Evolutionary conservation across 2,329 filamentous ascomycete genomes (phyloP).

Genomic region (Cladosporium sp.): DNA sequence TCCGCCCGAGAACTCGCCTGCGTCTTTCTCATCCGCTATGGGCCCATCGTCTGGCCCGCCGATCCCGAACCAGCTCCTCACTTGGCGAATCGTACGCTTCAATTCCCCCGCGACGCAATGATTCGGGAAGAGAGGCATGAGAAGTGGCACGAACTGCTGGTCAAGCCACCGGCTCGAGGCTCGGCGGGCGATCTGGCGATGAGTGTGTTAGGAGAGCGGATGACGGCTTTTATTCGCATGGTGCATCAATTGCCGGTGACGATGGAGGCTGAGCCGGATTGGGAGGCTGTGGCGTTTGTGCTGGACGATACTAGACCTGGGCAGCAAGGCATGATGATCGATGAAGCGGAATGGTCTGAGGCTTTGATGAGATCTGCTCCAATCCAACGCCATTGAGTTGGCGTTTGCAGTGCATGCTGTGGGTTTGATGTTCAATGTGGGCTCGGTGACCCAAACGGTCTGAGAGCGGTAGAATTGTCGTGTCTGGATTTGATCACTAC

Average conservation of each 20-base stretch:
- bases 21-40: constrained; percentile 1
- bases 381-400: neutral
- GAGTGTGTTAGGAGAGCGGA: neutral
- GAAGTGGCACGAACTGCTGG: neutral
- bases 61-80: neutral
- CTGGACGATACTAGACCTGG: neutral
- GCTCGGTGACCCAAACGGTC: no score
- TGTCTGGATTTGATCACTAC: neutral
- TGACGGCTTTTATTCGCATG: neutral
- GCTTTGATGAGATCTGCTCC: neutral
- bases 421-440: neutral
- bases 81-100: neutral
- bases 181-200: neutral
- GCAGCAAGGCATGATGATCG: neutral
- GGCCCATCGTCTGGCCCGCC: constrained; percentile 3
- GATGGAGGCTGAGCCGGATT: neutral
- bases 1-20: neutral
- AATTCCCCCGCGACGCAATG: neutral
- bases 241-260: neutral
- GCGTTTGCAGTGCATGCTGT: neutral
- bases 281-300: neutral
- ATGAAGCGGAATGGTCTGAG: neutral
- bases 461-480: no score
- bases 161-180: neutral
- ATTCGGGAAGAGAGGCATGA: neutral